phyloP scores from a whole-genome alignment of 352 stramenopile genomes.

The Phytopythium chamaehyphon region DNA sequence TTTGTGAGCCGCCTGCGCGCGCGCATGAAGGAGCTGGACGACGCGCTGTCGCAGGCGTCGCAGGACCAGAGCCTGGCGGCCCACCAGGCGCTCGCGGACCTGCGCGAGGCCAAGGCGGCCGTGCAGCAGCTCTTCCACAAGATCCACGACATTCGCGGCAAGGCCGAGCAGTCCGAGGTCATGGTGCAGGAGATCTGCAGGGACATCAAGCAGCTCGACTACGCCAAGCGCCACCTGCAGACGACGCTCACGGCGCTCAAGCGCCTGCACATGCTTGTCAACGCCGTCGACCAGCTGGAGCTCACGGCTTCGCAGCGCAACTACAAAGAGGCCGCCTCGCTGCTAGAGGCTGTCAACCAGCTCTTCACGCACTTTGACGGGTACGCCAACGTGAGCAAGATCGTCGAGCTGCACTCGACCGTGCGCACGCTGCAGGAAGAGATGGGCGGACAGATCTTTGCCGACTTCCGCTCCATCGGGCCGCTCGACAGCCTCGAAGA shows the following conservation, averaged over 20 bases:
- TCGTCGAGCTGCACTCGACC: slow-evolving; percentile 90
- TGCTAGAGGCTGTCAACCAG: slow-evolving; percentile 95
- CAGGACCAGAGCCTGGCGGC: slow-evolving; percentile 74
- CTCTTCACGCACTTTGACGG: slow-evolving; percentile 96
- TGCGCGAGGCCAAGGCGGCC: slow-evolving; percentile 81
- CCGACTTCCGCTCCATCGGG: slow-evolving; percentile 86
- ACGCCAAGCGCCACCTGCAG: slow-evolving; percentile 96
- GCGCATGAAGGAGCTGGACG: slow-evolving; percentile 80
- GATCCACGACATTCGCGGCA: slow-evolving; percentile 91
- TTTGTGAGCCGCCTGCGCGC: slow-evolving; percentile 78
- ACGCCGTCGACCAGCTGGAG: slow-evolving; percentile 93
- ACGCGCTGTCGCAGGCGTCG: slow-evolving; percentile 72
- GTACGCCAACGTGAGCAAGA: slow-evolving; percentile 91
- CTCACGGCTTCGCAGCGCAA: slow-evolving; percentile 80
- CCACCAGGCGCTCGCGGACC: slow-evolving; percentile 70
- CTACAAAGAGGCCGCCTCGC: slow-evolving; percentile 94
- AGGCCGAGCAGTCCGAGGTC: slow-evolving; percentile 93
- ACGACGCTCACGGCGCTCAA: slow-evolving; percentile 95
- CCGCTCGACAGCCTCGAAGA: slow-evolving; percentile 69
- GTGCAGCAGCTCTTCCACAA: slow-evolving; percentile 90
- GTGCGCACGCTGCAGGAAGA: slow-evolving; percentile 89
- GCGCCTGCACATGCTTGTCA: slow-evolving; percentile 97
- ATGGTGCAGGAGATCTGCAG: slow-evolving; percentile 98
- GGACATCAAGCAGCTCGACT: slow-evolving; percentile 99
- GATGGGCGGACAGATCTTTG: slow-evolving; percentile 85